phyloP scores from a whole-genome alignment of 2,329 filamentous ascomycete genomes.

The Hirsutella thompsonii region DNA sequence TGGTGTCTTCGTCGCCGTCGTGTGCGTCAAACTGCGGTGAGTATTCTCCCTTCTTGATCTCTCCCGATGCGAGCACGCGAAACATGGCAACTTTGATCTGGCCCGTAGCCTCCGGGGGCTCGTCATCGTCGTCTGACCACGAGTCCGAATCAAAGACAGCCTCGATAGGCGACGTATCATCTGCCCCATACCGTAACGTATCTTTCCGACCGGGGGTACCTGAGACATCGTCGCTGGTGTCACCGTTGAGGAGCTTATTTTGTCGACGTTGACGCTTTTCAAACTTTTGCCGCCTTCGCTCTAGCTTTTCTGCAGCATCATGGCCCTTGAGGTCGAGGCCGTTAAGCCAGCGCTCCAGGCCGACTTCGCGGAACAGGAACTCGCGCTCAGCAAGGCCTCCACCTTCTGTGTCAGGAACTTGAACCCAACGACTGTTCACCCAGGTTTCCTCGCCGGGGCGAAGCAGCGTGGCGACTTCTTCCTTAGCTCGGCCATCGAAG shows the following conservation, averaged over 20 bases:
- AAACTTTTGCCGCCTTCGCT: conserved; percentile 75
- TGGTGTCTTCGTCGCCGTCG: conserved; percentile 72
- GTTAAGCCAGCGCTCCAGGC: conserved; percentile 91
- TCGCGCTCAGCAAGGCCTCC: conserved; percentile 92
- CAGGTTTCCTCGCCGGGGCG: conserved; percentile 93
- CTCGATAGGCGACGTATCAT: conserved; percentile 64
- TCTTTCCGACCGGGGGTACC: conserved; percentile 28
- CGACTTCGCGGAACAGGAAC: conserved; percentile 94
- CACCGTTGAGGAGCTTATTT: conserved; percentile 30
- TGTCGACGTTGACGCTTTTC: conserved; percentile 55
- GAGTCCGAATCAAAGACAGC: conserved; percentile 56
- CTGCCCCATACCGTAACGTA: conserved; percentile 69
- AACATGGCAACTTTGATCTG: conserved; percentile 98
- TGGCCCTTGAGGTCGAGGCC: conserved; percentile 90
- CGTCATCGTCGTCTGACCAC: conserved; percentile 69
- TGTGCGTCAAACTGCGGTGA: conserved; percentile 95
- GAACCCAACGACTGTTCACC: conserved; percentile 98
- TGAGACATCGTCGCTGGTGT: conserved; percentile 19
- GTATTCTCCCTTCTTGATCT: conserved; percentile 97
- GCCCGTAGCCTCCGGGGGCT: conserved; percentile 83
- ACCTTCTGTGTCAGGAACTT: conserved; percentile 79
- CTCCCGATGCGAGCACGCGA: conserved; percentile 84
- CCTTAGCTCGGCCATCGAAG: conserved; percentile 88
- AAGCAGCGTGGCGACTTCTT: conserved; percentile 90
- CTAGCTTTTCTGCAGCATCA: conserved; percentile 78